Evolutionary conservation across 2,329 filamentous ascomycete species (phyloP), one percentile per base, ranked within the genome.

Genomic region (Phialophora chinensis): DNA sequence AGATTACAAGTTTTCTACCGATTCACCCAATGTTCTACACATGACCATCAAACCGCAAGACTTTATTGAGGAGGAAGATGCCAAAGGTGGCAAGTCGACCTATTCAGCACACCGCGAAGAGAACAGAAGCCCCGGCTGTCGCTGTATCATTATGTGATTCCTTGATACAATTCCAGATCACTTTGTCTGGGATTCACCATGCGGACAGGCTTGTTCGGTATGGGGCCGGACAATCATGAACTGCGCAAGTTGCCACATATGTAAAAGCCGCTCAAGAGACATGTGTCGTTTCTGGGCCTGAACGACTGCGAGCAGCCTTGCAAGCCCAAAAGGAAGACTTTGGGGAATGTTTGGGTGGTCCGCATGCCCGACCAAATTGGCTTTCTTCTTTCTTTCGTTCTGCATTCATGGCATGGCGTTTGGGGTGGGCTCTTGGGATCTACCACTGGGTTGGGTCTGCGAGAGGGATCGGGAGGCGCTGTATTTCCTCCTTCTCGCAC

Each of bases 41-140:
- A 96, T 97, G 92, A 94, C 91, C 5, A 88, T 97, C 73, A 91
- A 91, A 73, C 93, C 93, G 2, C 90, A 93, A 75, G 92, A 96
- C 75, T 86, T 90, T 47, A 82, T 94, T 68, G 90, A 96, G 71
- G 92, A 77, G 74, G 89, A 91, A 73, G 90, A 92, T 72, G 88
- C 90, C 64, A 90, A 89, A 75, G 86, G 86, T 38, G 84, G 86
- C 66, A 91, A 90, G 77, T 73, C 71, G 38, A 64, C 75, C 33
- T 79, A 81, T 59, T 73, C 79, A 49, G 81, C 85, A 68, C 81
- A 84, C 63, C 77, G 81, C 47, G 87, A 88, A 54, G 82, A 82
- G 42, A 86, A 88, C 67, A 80, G 82, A 70, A 85, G 82, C 62
- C 84, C 87, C 44, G 83, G 87, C 20, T 90, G 88, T 75, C 83